These are phyloP conservation scores for Rasamsonia emersonii DNA, from an alignment of 2,329 filamentous ascomycete genomes.

Conservation along the genomic window DNA sequence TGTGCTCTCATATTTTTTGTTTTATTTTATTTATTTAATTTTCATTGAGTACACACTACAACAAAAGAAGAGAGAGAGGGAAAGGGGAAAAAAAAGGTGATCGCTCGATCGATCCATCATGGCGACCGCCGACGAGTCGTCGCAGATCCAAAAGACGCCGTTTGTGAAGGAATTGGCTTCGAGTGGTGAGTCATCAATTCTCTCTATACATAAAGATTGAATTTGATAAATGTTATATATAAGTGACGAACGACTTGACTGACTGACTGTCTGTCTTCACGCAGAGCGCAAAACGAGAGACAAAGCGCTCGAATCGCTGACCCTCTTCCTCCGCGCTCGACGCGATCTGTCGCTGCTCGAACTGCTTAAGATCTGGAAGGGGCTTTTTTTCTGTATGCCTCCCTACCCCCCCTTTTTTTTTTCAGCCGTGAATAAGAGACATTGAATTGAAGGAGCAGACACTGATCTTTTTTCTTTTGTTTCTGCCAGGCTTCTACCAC, in stretches of 20 bases:
- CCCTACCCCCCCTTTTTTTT: not conserved
- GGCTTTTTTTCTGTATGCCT: conserved; percentile 68
- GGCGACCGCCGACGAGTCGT: conserved; percentile 5
- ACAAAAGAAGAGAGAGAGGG: conserved; percentile 21
- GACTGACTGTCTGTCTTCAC: conserved; percentile 9
- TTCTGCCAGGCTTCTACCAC: conserved; percentile 68
- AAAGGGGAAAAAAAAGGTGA: not conserved
- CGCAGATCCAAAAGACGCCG: conserved; percentile 43
- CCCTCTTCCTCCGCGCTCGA: conserved; percentile 63
- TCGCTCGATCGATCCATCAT: conserved; percentile 2
- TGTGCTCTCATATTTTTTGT: too few species aligned
- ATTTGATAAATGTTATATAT: conserved; percentile 13
- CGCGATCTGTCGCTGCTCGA: conserved; percentile 58
- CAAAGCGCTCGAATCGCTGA: conserved; percentile 66
- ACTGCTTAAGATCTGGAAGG: conserved; percentile 85
- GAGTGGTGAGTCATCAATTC: conserved; percentile 52
- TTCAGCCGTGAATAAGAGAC: not conserved
- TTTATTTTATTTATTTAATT: too few species aligned
- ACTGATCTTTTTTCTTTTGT: not conserved
- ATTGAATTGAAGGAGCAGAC: not conserved
- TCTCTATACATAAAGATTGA: conserved; percentile 9
- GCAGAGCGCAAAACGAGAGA: conserved; percentile 75
- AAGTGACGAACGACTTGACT: too few species aligned
- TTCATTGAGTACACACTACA: conserved; percentile 3
- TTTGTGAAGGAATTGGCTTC: conserved; percentile 80